Conservation (phyloP, 1,139 yeast genomes). For the Saccharomyces pastorianus region DNA sequence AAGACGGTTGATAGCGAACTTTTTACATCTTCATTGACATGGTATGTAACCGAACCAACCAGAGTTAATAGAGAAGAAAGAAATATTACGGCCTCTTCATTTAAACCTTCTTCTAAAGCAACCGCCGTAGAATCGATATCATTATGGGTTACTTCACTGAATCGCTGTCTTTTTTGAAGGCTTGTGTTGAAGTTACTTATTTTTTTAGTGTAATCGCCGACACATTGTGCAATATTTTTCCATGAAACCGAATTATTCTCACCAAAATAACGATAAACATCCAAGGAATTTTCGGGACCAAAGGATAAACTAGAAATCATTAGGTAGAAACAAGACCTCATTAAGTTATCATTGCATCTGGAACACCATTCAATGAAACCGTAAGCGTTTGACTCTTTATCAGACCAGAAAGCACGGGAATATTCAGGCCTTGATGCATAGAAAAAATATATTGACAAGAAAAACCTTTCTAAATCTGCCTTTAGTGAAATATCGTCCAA, state of each 20-base stretch:
- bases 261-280: conserved; percentile 38
- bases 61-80: conserved; percentile 63
- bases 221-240: conserved; percentile 48
- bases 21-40: conserved; percentile 28
- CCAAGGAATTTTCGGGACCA: conserved; percentile 47
- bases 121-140: conserved; percentile 21
- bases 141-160: conserved; percentile 25
- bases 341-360: conserved; percentile 71
- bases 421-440: conserved; percentile 55
- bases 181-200: conserved; percentile 33
- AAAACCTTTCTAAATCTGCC: conserved; percentile 83
- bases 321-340: conserved; percentile 74
- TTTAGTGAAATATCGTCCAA: conserved; percentile 54
- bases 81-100: conserved; percentile 74
- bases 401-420: conserved; percentile 63
- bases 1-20: conserved; percentile 19
- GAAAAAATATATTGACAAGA: conserved; percentile 64
- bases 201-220: conserved; percentile 48
- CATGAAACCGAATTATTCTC: conserved; percentile 44
- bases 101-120: conserved; percentile 45
- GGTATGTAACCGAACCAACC: conserved; percentile 42
- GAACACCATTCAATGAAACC: conserved; percentile 90
- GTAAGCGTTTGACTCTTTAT: conserved; percentile 50
- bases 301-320: conserved; percentile 68
- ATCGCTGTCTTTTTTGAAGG: conserved; percentile 23